phyloP scores from a whole-genome alignment of 2,329 filamentous ascomycete genomes.

The Trichoderma sp. region DNA sequence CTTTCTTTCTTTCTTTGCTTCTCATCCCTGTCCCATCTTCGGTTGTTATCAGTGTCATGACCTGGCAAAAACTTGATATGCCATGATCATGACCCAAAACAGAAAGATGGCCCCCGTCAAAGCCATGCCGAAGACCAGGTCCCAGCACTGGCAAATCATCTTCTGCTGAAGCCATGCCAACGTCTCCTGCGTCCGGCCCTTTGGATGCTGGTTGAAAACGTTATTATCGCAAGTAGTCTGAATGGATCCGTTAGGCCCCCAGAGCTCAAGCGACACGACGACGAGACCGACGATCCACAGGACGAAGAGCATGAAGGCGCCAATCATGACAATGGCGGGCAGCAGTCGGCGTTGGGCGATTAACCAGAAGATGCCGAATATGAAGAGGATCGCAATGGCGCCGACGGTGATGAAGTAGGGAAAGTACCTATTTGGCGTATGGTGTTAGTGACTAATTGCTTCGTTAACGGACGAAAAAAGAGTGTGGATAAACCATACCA shows the following conservation, averaged over 20 bases:
- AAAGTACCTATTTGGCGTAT: slow-evolving; percentile 54
- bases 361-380: slow-evolving; percentile 61
- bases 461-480: neutral
- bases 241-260: slow-evolving; percentile 58
- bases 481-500: slow-evolving; percentile 44
- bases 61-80: slow-evolving; percentile 59
- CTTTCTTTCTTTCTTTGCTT: neutral
- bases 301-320: slow-evolving; percentile 62
- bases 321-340: slow-evolving; percentile 60
- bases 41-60: slow-evolving; percentile 27
- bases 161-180: slow-evolving; percentile 63
- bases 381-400: slow-evolving; percentile 61
- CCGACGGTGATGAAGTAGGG: slow-evolving; percentile 61
- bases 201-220: slow-evolving; percentile 51
- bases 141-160: slow-evolving; percentile 64
- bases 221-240: slow-evolving; percentile 56
- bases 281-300: slow-evolving; percentile 66
- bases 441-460: neutral
- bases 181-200: slow-evolving; percentile 51
- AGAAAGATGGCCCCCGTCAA: slow-evolving; percentile 58
- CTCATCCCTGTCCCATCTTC: neutral
- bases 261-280: slow-evolving; percentile 60
- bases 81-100: slow-evolving; percentile 67
- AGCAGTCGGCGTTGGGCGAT: slow-evolving; percentile 60
- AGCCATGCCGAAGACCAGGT: slow-evolving; percentile 61